Evolutionary conservation across 495 filamentous ascomycete species (phyloP), one percentile per base, ranked within the genome.

Genomic region (Daldinia bambusicola): DNA sequence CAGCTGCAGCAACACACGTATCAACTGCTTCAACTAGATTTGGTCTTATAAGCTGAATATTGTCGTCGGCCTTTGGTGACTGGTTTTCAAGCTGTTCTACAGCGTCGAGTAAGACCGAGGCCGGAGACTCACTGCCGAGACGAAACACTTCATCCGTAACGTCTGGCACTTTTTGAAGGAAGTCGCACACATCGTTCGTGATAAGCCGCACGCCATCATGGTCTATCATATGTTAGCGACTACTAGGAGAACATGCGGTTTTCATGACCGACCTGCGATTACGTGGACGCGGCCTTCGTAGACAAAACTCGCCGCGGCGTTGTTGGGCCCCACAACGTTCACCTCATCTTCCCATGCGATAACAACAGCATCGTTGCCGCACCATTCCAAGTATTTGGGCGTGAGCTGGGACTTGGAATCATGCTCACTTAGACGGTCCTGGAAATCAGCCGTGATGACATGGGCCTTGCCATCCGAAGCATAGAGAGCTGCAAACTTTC

Each of bases 341-440:
- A 98, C 90, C 74, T 99, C 95, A 80, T 99, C 95, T 72, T 97
- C 95, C 95, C 95, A 99, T 13, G 93, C 93, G 66, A 98, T 88
- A 51, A 97, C 89, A 8, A 98, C 93, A 6, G 93, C 92, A 80
- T 98, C 93, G 66, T 97, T 96, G 14, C 95, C 95, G 79, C 95
- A 98, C 95, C 95, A 99, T 68, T 93, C 89, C 57, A 99, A 85
- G 61, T 94, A 90, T 74, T 93, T 93, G 1, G 95, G 96, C 1
- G 89, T 83, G n/a, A 91, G 95, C 71, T 89, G 92, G 26, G 91
- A 92, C 63, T 88, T 89, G 0, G 94, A 94, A 77, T 97, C 91
- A 76, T 98, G 93, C 76, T 99, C 95, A 76, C 92, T 94, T 66
- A 97, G 82, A 63, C 94, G 91, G 69, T 89, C 91, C 76, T 97